Percentiles rank a stretch among this genome's conserved stretches.
These are phyloP conservation scores for Dactylellina cionopaga DNA, from an alignment of 2,329 filamentous ascomycete species.

Conservation along the genomic window DNA sequence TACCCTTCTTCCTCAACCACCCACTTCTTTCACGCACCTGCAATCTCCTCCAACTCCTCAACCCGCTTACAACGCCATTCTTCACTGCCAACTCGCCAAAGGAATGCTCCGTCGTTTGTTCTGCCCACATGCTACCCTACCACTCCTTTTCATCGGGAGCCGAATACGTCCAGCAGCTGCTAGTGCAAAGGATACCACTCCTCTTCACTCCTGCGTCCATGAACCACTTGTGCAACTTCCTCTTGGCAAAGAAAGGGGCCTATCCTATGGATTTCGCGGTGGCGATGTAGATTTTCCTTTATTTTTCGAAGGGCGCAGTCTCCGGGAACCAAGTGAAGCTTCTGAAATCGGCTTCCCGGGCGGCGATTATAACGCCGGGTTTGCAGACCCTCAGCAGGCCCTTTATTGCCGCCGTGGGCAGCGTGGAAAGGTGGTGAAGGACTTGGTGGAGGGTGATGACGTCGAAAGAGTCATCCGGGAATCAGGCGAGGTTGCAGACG, in stretches of 20 bases:
- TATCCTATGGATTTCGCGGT: slow-evolving; percentile 1
- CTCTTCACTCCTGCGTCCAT: slow-evolving; percentile 20
- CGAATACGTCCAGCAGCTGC: slow-evolving; percentile 37
- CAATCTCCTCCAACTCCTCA: slow-evolving; percentile 21
- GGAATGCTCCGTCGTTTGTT: slow-evolving; percentile 21
- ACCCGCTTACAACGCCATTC: background rate
- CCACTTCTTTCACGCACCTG: slow-evolving; percentile 24
- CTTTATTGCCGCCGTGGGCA: slow-evolving; percentile 11
- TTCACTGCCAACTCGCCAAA: slow-evolving; percentile 20
- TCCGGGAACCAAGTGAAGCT: slow-evolving; percentile 16
- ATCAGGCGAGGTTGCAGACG: slow-evolving; percentile 18
- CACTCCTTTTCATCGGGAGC: slow-evolving; percentile 17
- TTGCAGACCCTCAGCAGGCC: slow-evolving; percentile 31
- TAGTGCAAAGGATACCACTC: slow-evolving; percentile 4
- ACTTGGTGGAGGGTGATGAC: slow-evolving; percentile 37
- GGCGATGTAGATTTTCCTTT: slow-evolving; percentile 8
- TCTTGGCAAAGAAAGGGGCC: slow-evolving; percentile 15
- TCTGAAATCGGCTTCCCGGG: slow-evolving; percentile 23
- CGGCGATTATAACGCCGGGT: slow-evolving; percentile 22
- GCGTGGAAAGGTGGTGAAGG: slow-evolving; percentile 23
- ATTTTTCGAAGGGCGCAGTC: background rate
- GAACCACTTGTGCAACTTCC: slow-evolving; percentile 35
- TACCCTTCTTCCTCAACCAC: slow-evolving; percentile 21
- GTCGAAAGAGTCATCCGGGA: slow-evolving; percentile 18
- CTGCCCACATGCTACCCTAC: slow-evolving; percentile 41